Evolutionary conservation across 108 stramenopile species (phyloP).

Genomic region (Mediolabrus comicus): DNA sequence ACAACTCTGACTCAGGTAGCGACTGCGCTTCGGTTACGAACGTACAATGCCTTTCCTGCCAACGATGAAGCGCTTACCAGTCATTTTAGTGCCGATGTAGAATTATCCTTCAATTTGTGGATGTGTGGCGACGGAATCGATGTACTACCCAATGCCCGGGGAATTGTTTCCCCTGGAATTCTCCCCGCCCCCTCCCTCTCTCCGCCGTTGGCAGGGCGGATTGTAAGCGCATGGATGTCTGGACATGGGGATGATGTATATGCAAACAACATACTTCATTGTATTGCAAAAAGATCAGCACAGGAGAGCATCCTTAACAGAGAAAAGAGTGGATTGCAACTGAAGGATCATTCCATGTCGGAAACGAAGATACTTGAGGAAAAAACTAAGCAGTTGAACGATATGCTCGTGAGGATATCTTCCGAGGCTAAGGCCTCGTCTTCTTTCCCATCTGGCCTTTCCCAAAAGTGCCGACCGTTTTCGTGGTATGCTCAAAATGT

Average conservation of each 20-base stretch:
- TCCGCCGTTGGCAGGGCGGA: conserved; percentile 48
- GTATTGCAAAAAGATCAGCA: conserved; percentile 35
- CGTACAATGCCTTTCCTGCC: conserved; percentile 63
- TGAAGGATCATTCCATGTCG: conserved; percentile 16
- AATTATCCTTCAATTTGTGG: conserved; percentile 80
- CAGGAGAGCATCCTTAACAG: conserved; percentile 18
- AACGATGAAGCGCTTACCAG: conserved; percentile 55
- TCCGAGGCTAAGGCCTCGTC: conserved; percentile 43
- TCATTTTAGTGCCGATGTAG: conserved; percentile 66
- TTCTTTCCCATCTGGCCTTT: conserved; percentile 49
- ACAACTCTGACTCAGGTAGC: conserved; percentile 62
- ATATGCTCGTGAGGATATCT: conserved; percentile 46
- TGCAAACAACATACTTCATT: conserved; percentile 42
- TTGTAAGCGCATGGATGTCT: conserved; percentile 74
- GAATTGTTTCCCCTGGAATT: conserved; percentile 21
- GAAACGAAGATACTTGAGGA: conserved; percentile 18
- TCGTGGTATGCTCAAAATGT: conserved; percentile 68
- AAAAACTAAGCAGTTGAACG: conserved; percentile 13
- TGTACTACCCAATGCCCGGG: conserved; percentile 49
- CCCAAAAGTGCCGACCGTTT: conserved; percentile 70
- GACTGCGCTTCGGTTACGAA: conserved; percentile 69
- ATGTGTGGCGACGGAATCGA: conserved; percentile 89
- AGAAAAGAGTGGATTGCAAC: no score
- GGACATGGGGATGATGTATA: conserved; percentile 51
- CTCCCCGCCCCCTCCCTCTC: conserved; percentile 14